These are phyloP conservation scores for Straminergon stramineum DNA, from an alignment of 225 moss, liverwort and hornwort genomes.

Conservation along the genomic window DNA sequence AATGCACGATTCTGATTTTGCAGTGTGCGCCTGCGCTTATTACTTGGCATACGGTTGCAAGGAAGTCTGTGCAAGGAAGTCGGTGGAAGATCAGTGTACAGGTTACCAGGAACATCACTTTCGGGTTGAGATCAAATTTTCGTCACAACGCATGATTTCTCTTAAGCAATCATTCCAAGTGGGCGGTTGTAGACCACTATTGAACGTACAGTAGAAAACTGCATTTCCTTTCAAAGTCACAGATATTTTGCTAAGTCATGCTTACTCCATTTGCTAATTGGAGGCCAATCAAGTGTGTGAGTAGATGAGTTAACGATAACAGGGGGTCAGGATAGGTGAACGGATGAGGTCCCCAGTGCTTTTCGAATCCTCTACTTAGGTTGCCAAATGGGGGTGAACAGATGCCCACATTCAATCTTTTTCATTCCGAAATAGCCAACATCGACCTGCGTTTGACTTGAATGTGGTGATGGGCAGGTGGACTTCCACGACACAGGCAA, in stretches of 20 bases:
- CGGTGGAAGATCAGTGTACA: background rate
- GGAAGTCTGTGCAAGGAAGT: too few relatives aligned
- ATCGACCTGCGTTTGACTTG: background rate
- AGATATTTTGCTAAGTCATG: background rate
- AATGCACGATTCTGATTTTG: background rate
- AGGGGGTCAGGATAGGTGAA: background rate
- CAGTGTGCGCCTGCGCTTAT: background rate
- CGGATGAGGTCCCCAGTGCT: background rate
- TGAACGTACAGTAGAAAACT: background rate
- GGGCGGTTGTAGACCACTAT: too few relatives aligned
- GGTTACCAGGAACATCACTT: background rate
- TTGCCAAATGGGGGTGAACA: background rate
- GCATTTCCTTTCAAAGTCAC: background rate
- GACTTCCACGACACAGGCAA: conserved; percentile 84
- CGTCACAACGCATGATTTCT: background rate
- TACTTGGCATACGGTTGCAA: background rate
- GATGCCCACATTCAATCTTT: background rate
- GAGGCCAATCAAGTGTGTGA: background rate
- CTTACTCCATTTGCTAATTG: background rate
- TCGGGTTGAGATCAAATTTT: background rate
- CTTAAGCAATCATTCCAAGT: background rate
- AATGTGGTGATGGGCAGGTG: conserved; percentile 44
- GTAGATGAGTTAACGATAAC: too few relatives aligned
- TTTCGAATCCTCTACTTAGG: too few relatives aligned
- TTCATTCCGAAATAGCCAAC: too few relatives aligned